Conservation (phyloP, 331 rosid species). For the Saraca asoca region DNA sequence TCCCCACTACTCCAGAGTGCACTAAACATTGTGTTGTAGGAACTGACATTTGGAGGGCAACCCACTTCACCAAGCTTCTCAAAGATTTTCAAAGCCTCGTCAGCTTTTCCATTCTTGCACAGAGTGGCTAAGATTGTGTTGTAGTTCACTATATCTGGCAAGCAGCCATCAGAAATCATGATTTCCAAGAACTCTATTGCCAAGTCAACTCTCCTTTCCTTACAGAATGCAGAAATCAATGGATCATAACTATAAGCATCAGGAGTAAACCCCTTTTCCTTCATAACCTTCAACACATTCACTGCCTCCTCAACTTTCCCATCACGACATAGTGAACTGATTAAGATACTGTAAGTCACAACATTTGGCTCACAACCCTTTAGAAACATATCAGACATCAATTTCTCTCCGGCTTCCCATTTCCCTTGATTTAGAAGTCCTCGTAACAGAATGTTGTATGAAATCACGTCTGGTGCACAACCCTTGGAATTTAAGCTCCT, state of each 20-base stretch:
- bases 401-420: slow-evolving; percentile 71
- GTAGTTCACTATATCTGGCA: slow-evolving; percentile 78
- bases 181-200: slow-evolving; percentile 63
- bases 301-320: slow-evolving; percentile 68
- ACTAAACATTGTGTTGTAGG: slow-evolving; percentile 79
- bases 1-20: slow-evolving; percentile 77
- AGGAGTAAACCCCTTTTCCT: slow-evolving; percentile 70
- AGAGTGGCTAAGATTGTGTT: slow-evolving; percentile 70
- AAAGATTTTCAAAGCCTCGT: slow-evolving; percentile 67
- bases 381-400: slow-evolving; percentile 58
- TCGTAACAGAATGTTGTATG: slow-evolving; percentile 65
- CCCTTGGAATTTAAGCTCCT: slow-evolving; percentile 48
- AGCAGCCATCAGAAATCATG: slow-evolving; percentile 77
- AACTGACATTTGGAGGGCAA: slow-evolving; percentile 76
- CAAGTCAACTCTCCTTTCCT: slow-evolving; percentile 68
- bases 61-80: slow-evolving; percentile 68
- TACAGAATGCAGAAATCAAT: slow-evolving; percentile 69
- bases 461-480: slow-evolving; percentile 62
- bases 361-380: slow-evolving; percentile 71
- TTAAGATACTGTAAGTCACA: slow-evolving; percentile 71
- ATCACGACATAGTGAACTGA: slow-evolving; percentile 65
- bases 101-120: slow-evolving; percentile 68
- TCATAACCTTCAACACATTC: slow-evolving; percentile 71
- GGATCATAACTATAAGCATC: slow-evolving; percentile 84
- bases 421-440: slow-evolving; percentile 60